These are phyloP conservation scores for Metschnikowia reukaufii DNA, from an alignment of 805 yeast species.

Conservation along the genomic window DNA sequence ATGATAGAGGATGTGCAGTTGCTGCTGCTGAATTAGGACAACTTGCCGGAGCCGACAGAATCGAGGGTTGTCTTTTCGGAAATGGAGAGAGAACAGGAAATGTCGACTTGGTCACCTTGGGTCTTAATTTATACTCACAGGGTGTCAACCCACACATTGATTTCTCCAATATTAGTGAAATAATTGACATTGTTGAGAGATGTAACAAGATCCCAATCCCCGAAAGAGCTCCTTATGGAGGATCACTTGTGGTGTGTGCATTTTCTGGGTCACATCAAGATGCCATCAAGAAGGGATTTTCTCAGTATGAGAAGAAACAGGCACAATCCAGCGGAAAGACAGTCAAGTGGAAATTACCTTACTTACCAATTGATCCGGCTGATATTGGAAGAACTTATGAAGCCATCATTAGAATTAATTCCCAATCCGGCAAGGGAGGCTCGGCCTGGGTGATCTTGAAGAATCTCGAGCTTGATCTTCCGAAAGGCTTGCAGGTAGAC, in stretches of 20 bases:
- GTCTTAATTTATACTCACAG: constrained; percentile 75
- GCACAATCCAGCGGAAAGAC: constrained; percentile 35
- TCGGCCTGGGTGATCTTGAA: constrained; percentile 84
- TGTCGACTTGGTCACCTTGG: constrained; percentile 77
- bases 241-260: constrained; percentile 79
- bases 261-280: constrained; percentile 87
- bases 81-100: constrained; percentile 89
- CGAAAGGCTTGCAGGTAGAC: constrained; percentile 75
- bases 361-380: constrained; percentile 79
- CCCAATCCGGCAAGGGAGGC: constrained; percentile 88
- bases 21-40: constrained; percentile 84
- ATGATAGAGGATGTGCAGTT: constrained; percentile 86
- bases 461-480: constrained; percentile 74
- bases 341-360: constrained; percentile 69
- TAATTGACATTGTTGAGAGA: constrained; percentile 72
- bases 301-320: constrained; percentile 42
- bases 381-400: constrained; percentile 89
- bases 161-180: constrained; percentile 62
- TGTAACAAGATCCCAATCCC: constrained; percentile 81
- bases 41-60: constrained; percentile 85
- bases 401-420: constrained; percentile 86
- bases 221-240: constrained; percentile 81
- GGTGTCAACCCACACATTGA: constrained; percentile 72
- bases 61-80: constrained; percentile 83
- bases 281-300: constrained; percentile 82